Conservation (phyloP, 495 filamentous ascomycete species). For the Tetracladium setigerum region DNA sequence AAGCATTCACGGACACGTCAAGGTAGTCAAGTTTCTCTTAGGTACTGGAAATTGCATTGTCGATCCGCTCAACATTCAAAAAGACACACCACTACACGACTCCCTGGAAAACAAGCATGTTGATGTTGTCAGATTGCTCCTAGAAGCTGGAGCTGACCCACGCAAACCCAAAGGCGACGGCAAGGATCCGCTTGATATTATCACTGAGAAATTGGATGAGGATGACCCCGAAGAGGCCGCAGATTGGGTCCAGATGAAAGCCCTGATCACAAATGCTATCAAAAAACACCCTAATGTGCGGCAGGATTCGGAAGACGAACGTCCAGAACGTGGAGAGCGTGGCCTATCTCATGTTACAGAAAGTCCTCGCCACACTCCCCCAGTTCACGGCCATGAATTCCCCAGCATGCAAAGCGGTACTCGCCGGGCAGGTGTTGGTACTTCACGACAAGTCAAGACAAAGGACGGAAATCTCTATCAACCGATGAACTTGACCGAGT, state of each 20-base stretch:
- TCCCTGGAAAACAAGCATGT: slow-evolving; percentile 91
- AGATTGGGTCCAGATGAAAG: slow-evolving; percentile 31
- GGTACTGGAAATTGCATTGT: slow-evolving; percentile 67
- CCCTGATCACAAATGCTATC: slow-evolving; percentile 44
- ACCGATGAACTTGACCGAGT: slow-evolving; percentile 56
- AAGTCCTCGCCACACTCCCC: slow-evolving; percentile 59
- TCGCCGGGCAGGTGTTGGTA: slow-evolving; percentile 30
- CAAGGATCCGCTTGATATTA: slow-evolving; percentile 76
- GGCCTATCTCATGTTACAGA: slow-evolving; percentile 61
- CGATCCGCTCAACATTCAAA: slow-evolving; percentile 71
- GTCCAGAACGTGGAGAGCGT: slow-evolving; percentile 43
- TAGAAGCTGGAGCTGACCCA: slow-evolving; percentile 83
- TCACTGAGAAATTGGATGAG: slow-evolving; percentile 60
- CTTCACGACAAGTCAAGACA: slow-evolving; percentile 40
- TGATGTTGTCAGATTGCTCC: slow-evolving; percentile 78
- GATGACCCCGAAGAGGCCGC: slow-evolving; percentile 3
- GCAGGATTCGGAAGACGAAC: slow-evolving; percentile 25
- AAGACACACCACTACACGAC: slow-evolving; percentile 90
- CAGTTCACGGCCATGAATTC: slow-evolving; percentile 29
- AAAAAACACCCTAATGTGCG: slow-evolving; percentile 25
- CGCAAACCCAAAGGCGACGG: slow-evolving; percentile 79
- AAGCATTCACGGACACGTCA: slow-evolving; percentile 69
- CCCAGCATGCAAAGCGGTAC: slow-evolving; percentile 24
- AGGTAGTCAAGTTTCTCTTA: slow-evolving; percentile 77
- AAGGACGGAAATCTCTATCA: slow-evolving; percentile 48